phyloP scores from a whole-genome alignment of 257 asterid species.

The Scutellaria baicalensis region DNA sequence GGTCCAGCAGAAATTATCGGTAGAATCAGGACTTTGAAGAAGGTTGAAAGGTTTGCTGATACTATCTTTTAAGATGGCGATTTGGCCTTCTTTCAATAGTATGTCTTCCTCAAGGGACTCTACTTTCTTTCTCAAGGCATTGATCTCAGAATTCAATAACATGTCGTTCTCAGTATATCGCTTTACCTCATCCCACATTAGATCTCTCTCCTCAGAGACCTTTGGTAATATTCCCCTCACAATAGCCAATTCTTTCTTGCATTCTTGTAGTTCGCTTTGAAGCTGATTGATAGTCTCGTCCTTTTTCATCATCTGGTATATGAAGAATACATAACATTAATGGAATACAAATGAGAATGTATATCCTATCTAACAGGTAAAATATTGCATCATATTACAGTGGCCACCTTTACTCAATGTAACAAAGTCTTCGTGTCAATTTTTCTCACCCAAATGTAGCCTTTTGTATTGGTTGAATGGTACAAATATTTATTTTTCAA shows the following conservation, averaged over 20 bases:
- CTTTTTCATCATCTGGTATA: constrained; percentile 67
- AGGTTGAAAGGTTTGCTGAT: constrained; percentile 69
- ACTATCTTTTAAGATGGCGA: constrained; percentile 78
- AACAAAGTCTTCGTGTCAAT: not conserved
- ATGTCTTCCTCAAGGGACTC: constrained; percentile 88
- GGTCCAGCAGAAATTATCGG: constrained; percentile 41
- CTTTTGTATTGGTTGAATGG: too few species aligned
- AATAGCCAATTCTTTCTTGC: constrained; percentile 58
- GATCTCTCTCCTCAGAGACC: constrained; percentile 85
- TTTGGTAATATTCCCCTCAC: constrained; percentile 73
- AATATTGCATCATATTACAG: not conserved
- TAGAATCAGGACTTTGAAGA: constrained; percentile 67
- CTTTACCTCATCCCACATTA: constrained; percentile 85
- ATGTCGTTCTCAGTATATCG: constrained; percentile 66
- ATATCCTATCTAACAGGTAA: not conserved
- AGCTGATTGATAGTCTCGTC: constrained; percentile 69
- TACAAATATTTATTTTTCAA: too few species aligned
- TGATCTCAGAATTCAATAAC: constrained; percentile 64
- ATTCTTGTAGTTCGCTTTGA: constrained; percentile 65
- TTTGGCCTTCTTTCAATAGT: constrained; percentile 92
- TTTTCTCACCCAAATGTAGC: not conserved
- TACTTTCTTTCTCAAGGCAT: constrained; percentile 63
- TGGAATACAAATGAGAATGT: not conserved
- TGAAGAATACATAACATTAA: not conserved
- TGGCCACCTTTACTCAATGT: not conserved